A percentile compares a stretch with the other conserved stretches of the same genome.
phyloP scores from a whole-genome alignment of 2,329 filamentous ascomycete genomes.

The Colletotrichum sp. region DNA sequence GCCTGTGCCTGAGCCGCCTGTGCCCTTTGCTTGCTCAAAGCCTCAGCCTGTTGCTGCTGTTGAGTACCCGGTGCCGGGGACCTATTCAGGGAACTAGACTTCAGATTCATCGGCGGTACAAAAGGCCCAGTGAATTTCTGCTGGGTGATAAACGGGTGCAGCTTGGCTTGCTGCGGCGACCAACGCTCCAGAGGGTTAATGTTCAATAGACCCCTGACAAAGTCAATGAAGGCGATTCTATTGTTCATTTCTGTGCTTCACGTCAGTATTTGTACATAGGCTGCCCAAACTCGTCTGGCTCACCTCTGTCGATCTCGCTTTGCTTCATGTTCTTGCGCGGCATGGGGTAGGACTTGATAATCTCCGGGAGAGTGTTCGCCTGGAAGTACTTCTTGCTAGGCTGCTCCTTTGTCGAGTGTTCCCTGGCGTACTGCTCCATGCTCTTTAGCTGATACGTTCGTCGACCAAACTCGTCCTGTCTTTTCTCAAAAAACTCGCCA shows the following conservation, averaged over 20 bases:
- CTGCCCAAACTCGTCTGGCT: background rate
- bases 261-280: constrained; percentile 22
- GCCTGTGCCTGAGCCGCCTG: constrained; percentile 74
- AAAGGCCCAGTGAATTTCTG: constrained; percentile 97
- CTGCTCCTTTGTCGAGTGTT: constrained; percentile 96
- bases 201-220: constrained; percentile 88
- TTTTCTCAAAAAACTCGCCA: constrained; percentile 95
- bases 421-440: constrained; percentile 96
- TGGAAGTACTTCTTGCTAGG: constrained; percentile 99
- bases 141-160: constrained; percentile 98
- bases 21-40: constrained; percentile 89
- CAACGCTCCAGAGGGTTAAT: constrained; percentile 96
- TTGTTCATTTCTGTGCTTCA: constrained; percentile 88
- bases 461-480: constrained; percentile 87
- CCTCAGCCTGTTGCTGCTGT: constrained; percentile 94
- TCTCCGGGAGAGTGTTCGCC: constrained; percentile 90
- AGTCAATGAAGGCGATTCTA: constrained; percentile 95
- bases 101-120: constrained; percentile 95
- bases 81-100: constrained; percentile 82
- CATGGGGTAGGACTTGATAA: constrained; percentile 98
- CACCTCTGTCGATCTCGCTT: constrained; percentile 94
- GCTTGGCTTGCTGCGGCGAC: constrained; percentile 96
- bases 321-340: constrained; percentile 99
- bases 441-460: constrained; percentile 92
- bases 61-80: constrained; percentile 93